Conservation (phyloP, 345 rosid species). For the Trapa incisa region DNA sequence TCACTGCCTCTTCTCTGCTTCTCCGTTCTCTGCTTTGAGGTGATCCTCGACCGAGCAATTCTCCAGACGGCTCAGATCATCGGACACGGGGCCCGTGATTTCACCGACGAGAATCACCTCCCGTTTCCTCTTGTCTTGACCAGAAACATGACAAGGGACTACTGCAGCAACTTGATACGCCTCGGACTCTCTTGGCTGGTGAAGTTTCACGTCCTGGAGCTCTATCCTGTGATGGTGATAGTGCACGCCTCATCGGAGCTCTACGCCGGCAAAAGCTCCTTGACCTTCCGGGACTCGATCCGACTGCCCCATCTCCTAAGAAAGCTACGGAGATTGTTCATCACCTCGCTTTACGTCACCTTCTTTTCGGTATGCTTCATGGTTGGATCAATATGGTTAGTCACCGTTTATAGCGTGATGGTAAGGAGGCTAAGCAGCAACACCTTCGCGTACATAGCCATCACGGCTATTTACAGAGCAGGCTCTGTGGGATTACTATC, state of each 20-base stretch:
- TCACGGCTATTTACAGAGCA: constrained; percentile 7
- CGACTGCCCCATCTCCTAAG: background rate
- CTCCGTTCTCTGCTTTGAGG: constrained; percentile 14
- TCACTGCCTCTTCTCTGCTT: constrained; percentile 18
- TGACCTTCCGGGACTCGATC: constrained; percentile 11
- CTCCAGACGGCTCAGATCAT: constrained; percentile 2
- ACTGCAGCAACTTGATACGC: constrained; percentile 4
- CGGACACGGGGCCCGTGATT: background rate
- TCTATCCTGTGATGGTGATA: constrained; percentile 5
- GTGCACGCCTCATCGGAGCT: constrained; percentile 8
- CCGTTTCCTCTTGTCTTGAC: constrained; percentile 1
- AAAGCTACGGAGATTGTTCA: background rate
- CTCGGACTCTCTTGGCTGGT: constrained; percentile 11
- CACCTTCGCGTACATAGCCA: background rate
- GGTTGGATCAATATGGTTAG: constrained; percentile 20
- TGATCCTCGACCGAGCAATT: constrained; percentile 12
- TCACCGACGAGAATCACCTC: background rate
- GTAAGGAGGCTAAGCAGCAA: background rate
- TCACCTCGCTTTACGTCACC: constrained; percentile 11
- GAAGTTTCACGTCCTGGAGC: constrained; percentile 19
- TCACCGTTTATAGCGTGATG: constrained; percentile 3
- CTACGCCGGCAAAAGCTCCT: background rate
- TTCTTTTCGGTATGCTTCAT: constrained; percentile 12
- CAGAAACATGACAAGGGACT: background rate
- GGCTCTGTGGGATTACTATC: constrained; percentile 4